Percentiles rank a stretch among this genome's conserved stretches.
phyloP scores from a whole-genome alignment of 2,329 filamentous ascomycete genomes.

The Sporothrix curviconia region DNA sequence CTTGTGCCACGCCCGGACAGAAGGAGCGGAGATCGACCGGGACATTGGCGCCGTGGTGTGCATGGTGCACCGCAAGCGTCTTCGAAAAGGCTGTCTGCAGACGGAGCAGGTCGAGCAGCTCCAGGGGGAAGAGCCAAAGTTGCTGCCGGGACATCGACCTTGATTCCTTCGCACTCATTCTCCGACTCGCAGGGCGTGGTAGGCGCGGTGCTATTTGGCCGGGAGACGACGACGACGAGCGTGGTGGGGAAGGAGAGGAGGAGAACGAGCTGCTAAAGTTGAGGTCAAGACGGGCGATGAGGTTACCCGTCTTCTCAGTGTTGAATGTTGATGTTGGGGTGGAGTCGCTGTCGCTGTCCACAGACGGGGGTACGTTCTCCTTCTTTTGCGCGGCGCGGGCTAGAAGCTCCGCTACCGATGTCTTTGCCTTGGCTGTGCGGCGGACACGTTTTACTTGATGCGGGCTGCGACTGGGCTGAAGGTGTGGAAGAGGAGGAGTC shows the following conservation, averaged over 20 bases:
- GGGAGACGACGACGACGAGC: conserved; percentile 16
- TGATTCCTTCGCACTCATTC: conserved; percentile 21
- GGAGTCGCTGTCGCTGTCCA: conserved; percentile 12
- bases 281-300: conserved; percentile 35
- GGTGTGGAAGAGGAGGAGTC: background rate
- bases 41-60: conserved; percentile 57
- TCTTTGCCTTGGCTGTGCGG: conserved; percentile 13
- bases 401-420: conserved; percentile 19
- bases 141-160: no score
- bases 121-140: no score
- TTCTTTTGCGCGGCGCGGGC: conserved; percentile 6
- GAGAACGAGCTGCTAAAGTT: conserved; percentile 25
- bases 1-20: conserved; percentile 54
- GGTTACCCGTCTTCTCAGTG: conserved; percentile 25
- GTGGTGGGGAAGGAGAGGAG: conserved; percentile 26
- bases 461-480: background rate
- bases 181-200: conserved; percentile 36
- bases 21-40: conserved; percentile 59
- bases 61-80: conserved; percentile 60
- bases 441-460: conserved; percentile 16
- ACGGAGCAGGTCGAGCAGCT: conserved; percentile 53
- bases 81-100: conserved; percentile 63
- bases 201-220: conserved; percentile 29
- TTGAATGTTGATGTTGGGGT: background rate
- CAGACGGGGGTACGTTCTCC: background rate